A percentile compares a stretch with the other conserved stretches of the same genome.
phyloP scores from a whole-genome alignment of 441 rosid species.

The Pelargonium exstipulatum region DNA sequence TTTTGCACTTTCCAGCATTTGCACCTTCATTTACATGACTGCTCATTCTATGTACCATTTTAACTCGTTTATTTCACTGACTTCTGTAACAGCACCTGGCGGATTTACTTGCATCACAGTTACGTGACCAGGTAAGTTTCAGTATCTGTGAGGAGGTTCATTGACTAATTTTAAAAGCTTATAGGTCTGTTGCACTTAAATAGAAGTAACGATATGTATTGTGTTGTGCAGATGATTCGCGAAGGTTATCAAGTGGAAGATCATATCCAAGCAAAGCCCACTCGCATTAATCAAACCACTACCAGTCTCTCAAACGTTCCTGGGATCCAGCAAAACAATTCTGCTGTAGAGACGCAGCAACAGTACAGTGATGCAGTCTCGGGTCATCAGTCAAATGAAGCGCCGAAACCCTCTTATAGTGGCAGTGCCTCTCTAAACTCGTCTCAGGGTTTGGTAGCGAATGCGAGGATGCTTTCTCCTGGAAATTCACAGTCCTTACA shows the following conservation, averaged over 20 bases:
- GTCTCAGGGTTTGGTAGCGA: constrained; percentile 45
- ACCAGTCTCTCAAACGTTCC: constrained; percentile 48
- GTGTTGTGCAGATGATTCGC: constrained; percentile 48
- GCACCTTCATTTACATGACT: not conserved
- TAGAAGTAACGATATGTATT: constrained; percentile 23
- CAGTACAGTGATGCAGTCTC: constrained; percentile 27
- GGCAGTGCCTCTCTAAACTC: constrained; percentile 44
- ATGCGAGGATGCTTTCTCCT: constrained; percentile 64
- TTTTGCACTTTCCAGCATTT: constrained; percentile 33
- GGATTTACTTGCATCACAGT: constrained; percentile 80
- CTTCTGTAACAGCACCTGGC: constrained; percentile 61
- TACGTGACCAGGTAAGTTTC: constrained; percentile 59
- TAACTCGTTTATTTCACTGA: constrained; percentile 27
- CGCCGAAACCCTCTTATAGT: constrained; percentile 43
- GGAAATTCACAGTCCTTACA: constrained; percentile 67
- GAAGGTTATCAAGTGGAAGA: constrained; percentile 62
- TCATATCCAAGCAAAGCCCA: constrained; percentile 48
- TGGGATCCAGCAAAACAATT: constrained; percentile 45
- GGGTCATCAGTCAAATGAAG: constrained; percentile 30
- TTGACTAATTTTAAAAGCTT: constrained; percentile 6
- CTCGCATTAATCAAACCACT: constrained; percentile 40
- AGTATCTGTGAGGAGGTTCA: not conserved
- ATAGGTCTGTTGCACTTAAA: constrained; percentile 1
- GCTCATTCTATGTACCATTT: constrained; percentile 7
- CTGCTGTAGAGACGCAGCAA: constrained; percentile 52